Percentiles rank a stretch among this genome's conserved stretches.
phyloP scores from a whole-genome alignment of 176 grass and related monocot genomes.

The Coix lacrymajobi region DNA sequence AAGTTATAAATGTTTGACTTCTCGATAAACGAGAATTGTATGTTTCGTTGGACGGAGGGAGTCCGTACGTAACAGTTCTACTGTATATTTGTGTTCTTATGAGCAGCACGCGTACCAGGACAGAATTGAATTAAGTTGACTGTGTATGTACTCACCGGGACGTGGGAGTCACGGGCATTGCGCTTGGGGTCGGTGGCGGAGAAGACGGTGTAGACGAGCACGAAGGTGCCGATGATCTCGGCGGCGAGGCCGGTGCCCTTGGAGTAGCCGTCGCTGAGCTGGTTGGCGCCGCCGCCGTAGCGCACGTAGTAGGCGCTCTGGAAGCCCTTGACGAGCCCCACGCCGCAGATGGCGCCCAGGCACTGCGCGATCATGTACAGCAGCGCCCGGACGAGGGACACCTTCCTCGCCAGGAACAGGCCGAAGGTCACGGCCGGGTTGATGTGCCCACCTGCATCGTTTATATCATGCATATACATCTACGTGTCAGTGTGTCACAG shows the following conservation, averaged over 20 bases:
- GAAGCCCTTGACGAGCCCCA: conserved; percentile 79
- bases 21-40: too few relatives aligned
- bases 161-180: conserved; percentile 72
- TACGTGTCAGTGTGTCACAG: not conserved
- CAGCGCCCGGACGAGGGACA: conserved; percentile 68
- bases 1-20: too few relatives aligned
- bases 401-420: conserved; percentile 79
- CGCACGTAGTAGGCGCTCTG: conserved; percentile 50
- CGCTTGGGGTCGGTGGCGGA: conserved; percentile 92
- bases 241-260: conserved; percentile 78
- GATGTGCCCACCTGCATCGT: conserved; percentile 90
- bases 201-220: conserved; percentile 97
- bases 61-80: not conserved
- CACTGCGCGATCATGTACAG: conserved; percentile 88
- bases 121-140: not conserved
- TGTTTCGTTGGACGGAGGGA: too few relatives aligned
- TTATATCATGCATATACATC: not conserved
- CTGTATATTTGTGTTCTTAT: not conserved
- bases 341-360: conserved; percentile 83
- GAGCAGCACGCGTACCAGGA: not conserved
- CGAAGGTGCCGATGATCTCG: conserved; percentile 97
- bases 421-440: conserved; percentile 95
- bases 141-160: conserved; percentile 47
- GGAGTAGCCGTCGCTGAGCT: conserved; percentile 58
- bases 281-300: conserved; percentile 83